Conservation (phyloP, 495 filamentous ascomycete genomes). For the Bacidia gigantensis region DNA sequence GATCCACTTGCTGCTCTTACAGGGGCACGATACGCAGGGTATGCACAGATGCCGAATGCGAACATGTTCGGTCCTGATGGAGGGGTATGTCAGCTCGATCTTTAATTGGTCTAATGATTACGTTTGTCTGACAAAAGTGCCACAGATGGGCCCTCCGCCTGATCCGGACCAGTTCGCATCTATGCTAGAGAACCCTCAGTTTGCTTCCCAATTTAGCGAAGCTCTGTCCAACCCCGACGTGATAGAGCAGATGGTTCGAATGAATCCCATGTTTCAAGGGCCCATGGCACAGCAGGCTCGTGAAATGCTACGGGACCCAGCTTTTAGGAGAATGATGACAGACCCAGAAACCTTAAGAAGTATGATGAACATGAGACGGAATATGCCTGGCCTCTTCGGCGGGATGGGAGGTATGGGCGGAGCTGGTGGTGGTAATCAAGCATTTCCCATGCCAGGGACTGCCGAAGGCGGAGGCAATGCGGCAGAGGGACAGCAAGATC, state of each 20-base stretch:
- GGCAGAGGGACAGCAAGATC: not conserved
- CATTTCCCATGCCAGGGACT: conserved; percentile 80
- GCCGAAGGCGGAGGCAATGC: conserved; percentile 31
- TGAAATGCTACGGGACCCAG: conserved; percentile 69
- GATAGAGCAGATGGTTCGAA: conserved; percentile 80
- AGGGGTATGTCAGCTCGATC: conserved; percentile 55
- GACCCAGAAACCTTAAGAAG: conserved; percentile 71
- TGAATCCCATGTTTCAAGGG: conserved; percentile 74
- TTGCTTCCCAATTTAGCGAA: conserved; percentile 76
- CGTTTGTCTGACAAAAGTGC: not conserved
- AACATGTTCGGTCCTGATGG: conserved; percentile 94
- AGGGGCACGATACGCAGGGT: conserved; percentile 86
- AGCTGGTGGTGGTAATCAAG: conserved; percentile 22
- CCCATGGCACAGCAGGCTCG: conserved; percentile 62
- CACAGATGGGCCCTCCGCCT: conserved; percentile 81
- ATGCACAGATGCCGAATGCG: conserved; percentile 72
- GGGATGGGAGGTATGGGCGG: conserved; percentile 35
- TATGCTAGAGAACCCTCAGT: conserved; percentile 77
- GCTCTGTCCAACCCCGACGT: conserved; percentile 85
- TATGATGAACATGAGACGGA: conserved; percentile 67
- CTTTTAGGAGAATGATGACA: conserved; percentile 90
- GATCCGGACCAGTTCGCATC: conserved; percentile 63
- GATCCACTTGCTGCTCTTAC: conserved; percentile 85
- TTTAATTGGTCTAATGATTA: not conserved
- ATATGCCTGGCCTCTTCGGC: conserved; percentile 61